Conservation (phyloP, 371 early-diverging fungal species). For the Edhazardia aedis region DNA sequence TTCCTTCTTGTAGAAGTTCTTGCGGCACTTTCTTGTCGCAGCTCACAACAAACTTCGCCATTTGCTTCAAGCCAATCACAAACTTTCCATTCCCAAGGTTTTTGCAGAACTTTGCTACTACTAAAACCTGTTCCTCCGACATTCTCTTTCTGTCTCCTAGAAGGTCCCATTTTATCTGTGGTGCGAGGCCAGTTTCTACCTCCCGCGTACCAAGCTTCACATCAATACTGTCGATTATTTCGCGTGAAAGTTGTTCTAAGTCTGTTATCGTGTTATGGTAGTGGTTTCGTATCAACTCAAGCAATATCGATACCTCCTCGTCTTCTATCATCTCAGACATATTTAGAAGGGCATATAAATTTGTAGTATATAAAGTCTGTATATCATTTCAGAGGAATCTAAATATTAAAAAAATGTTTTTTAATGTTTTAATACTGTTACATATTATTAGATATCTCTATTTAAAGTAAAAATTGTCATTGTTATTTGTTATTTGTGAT, state of each 20-base stretch:
- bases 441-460: no score
- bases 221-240: conserved; percentile 73
- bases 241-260: conserved; percentile 69
- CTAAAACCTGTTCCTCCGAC: conserved; percentile 80
- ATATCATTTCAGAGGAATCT: no score
- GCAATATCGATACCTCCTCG: no score
- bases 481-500: no score
- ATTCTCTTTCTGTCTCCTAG: conserved; percentile 83
- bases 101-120: conserved; percentile 50
- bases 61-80: conserved; percentile 88
- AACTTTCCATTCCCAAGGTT: conserved; percentile 56
- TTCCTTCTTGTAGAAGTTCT: conserved; percentile 92
- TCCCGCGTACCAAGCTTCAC: conserved; percentile 94
- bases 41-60: conserved; percentile 96
- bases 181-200: conserved; percentile 93
- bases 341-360: no score
- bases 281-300: not conserved
- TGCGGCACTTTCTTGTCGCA: conserved; percentile 78
- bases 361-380: no score
- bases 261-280: conserved; percentile 69
- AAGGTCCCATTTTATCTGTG: conserved; percentile 92
- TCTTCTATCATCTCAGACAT: no score
- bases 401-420: no score
- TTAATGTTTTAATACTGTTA: no score
- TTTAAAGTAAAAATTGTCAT: no score